phyloP scores from a whole-genome alignment of 1,139 yeast species.

The Maudiozyma humilis region DNA sequence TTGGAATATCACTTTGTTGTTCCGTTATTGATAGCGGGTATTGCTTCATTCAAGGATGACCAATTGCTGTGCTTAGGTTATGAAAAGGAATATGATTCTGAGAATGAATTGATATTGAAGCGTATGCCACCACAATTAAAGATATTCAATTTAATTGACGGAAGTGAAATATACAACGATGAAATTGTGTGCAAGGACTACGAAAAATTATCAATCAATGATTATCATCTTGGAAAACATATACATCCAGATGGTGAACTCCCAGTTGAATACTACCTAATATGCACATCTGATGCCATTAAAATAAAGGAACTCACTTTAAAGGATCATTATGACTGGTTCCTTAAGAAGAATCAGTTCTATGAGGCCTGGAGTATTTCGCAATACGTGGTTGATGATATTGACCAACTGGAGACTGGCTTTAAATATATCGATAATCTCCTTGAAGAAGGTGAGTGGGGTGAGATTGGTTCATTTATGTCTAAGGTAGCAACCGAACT shows the following conservation, averaged over 20 bases:
- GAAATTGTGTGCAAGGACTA: conserved; percentile 60
- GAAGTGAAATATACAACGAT: conserved; percentile 76
- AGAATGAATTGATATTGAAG: conserved; percentile 17
- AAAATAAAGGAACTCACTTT: conserved; percentile 62
- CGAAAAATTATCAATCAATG: conserved; percentile 65
- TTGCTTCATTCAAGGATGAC: conserved; percentile 64
- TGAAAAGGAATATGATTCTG: conserved; percentile 24
- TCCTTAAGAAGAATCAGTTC: conserved; percentile 43
- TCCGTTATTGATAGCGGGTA: conserved; percentile 66
- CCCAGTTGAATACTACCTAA: conserved; percentile 48
- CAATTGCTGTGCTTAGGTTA: conserved; percentile 54
- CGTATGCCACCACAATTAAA: conserved; percentile 60
- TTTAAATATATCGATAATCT: conserved; percentile 52
- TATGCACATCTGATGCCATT: conserved; percentile 79
- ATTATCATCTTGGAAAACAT: conserved; percentile 56
- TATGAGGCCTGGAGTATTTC: conserved; percentile 75
- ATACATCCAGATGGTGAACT: conserved; percentile 26
- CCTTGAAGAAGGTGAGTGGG: conserved; percentile 47
- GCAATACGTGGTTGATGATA: conserved; percentile 42
- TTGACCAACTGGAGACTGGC: conserved; percentile 54
- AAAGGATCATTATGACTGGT: conserved; percentile 70
- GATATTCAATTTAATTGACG: conserved; percentile 54
- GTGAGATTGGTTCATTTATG: conserved; percentile 7
- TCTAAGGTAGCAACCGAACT: conserved; percentile 1
- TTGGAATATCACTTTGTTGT: conserved; percentile 32